Conservation (phyloP, 148 eudicot genomes). For the Diospyros kaki region DNA sequence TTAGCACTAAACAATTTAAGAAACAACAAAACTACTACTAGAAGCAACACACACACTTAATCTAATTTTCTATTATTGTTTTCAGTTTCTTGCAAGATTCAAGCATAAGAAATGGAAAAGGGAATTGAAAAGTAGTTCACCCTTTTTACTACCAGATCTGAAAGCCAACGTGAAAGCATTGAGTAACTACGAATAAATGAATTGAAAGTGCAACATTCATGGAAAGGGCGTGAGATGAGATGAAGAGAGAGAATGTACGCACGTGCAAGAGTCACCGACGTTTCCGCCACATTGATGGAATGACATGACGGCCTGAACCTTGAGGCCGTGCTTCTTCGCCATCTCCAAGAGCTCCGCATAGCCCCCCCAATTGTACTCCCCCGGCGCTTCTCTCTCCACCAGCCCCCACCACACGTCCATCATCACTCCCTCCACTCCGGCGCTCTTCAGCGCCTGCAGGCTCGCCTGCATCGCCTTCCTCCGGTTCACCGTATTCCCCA, state of each 20-base stretch:
- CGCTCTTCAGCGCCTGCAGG: constrained; percentile 70
- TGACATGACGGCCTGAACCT: constrained; percentile 91
- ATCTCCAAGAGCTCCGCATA: constrained; percentile 67
- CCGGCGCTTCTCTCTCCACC: constrained; percentile 76
- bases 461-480: constrained; percentile 84
- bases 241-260: constrained; percentile 18
- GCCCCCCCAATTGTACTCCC: constrained; percentile 82
- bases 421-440: constrained; percentile 90
- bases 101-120: not conserved
- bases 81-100: no score
- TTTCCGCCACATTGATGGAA: constrained; percentile 96
- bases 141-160: not conserved
- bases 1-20: no score
- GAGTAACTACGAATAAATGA: no score
- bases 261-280: constrained; percentile 90
- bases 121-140: not conserved
- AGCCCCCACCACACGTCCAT: constrained; percentile 98
- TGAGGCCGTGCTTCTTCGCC: constrained; percentile 65
- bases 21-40: no score
- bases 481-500: constrained; percentile 58
- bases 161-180: not conserved
- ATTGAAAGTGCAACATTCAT: not conserved
- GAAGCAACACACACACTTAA: no score
- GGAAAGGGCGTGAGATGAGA: not conserved
- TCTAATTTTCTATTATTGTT: no score